A percentile compares a stretch with the other conserved stretches of the same genome.
phyloP scores from a whole-genome alignment of 306 rosid genomes.

The Sindora glabra region DNA sequence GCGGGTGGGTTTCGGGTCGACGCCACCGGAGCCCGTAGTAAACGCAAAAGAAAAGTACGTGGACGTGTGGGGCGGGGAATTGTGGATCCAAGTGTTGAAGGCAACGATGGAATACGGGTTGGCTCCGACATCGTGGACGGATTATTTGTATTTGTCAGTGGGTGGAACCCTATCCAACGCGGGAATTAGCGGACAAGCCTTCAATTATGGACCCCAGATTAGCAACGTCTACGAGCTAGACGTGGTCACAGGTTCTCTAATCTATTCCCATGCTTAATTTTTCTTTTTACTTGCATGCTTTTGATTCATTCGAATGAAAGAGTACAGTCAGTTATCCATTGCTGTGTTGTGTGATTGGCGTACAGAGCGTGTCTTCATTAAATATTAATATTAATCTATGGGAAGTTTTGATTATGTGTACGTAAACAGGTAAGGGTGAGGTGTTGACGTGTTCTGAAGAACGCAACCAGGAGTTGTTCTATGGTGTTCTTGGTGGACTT shows the following conservation, averaged over 20 bases:
- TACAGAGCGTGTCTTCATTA: too few relatives aligned
- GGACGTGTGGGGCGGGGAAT: constrained; percentile 93
- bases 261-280: too few relatives aligned
- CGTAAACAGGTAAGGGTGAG: constrained; percentile 91
- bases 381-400: too few relatives aligned
- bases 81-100: constrained; percentile 74
- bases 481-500: constrained; percentile 93
- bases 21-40: constrained; percentile 9
- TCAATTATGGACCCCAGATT: constrained; percentile 91
- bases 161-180: constrained; percentile 96
- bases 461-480: constrained; percentile 68
- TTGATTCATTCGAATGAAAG: neutral
- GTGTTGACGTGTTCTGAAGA: constrained; percentile 71
- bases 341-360: too few relatives aligned
- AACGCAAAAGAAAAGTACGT: constrained; percentile 42
- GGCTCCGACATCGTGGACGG: constrained; percentile 96
- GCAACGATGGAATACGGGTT: constrained; percentile 50
- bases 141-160: constrained; percentile 78
- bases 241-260: constrained; percentile 73
- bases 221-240: constrained; percentile 67
- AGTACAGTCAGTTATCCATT: too few relatives aligned
- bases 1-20: neutral
- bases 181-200: constrained; percentile 92
- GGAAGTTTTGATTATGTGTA: too few relatives aligned
- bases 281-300: neutral